Base-by-base conservation (phyloP, 2,329 filamentous ascomycete genomes). In the Spiromastix sp. region DNA sequence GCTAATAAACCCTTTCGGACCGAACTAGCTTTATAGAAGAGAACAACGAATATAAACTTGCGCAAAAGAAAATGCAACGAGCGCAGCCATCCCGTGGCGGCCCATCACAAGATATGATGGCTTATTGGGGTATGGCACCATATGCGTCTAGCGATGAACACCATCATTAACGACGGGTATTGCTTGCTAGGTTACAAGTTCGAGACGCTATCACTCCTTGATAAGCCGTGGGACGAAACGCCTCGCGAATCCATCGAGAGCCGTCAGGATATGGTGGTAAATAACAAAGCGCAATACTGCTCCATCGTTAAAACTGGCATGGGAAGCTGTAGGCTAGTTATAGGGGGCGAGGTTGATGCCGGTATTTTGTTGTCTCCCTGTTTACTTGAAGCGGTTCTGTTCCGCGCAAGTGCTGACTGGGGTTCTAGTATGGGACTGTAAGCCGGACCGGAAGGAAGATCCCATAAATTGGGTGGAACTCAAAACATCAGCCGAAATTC, bases 281-380 rank as follows among this genome's bases (percentile, higher is more conserved):
- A 80, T 56, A 98, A 96, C 56, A 77, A 86, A 51, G 81, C 84
- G 1, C 91, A 98, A 54, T 96, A 96, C 65, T 98, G 91, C 63
- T 95, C 87, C 2, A 75, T 98, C 13, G 87, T 94, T 1, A 77
- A 79, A 24, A 96, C 89, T 0, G 85, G 84, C 0, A 81, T 98
- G 37, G 89, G 87, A 2, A 74, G 74, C 31, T 72, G 75, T 1
- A 70, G 71, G 12, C 63, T 96, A 37, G 74, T 94, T 39, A 71
- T 98, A 1, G 91, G 85, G 17, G 91, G 91, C 21, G 91, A 98
- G 64, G 89, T 98, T 12, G 91, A 98, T 58, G 84, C 82, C 22
- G 76, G 85, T 82, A 28, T 15, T 31, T 36, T 33, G 33, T 8
- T 32, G 48, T 17, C 20, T 30, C 3, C 41, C 26, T n/a, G n/a